Percentiles rank a stretch among this genome's conserved stretches.
These are phyloP conservation scores for Byssoonygena ceratinophila DNA, from an alignment of 2,329 filamentous ascomycete species.

Conservation along the genomic window DNA sequence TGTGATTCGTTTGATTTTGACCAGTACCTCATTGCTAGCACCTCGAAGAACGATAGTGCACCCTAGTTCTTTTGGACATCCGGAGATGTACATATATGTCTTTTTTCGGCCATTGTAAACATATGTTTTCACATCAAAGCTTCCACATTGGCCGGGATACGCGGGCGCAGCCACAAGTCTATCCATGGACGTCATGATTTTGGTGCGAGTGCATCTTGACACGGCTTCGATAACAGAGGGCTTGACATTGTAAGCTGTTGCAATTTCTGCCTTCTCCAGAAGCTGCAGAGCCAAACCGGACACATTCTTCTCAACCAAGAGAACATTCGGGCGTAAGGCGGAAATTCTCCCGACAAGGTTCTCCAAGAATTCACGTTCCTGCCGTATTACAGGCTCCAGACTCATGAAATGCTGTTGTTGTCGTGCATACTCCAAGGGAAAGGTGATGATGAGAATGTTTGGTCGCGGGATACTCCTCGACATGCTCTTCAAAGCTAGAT, in stretches of 20 bases:
- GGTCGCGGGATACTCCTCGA: conserved; percentile 72
- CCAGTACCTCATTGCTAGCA: conserved; percentile 58
- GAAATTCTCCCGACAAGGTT: conserved; percentile 88
- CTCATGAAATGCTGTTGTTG: conserved; percentile 97
- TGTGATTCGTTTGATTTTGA: conserved; percentile 80
- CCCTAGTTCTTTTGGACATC: conserved; percentile 77
- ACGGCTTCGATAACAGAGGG: conserved; percentile 91
- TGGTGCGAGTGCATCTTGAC: conserved; percentile 79
- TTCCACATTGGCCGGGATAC: conserved; percentile 67
- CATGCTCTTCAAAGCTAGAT: conserved; percentile 94
- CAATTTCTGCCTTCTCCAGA: conserved; percentile 76
- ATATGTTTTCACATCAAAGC: conserved; percentile 93
- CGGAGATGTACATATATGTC: conserved; percentile 90
- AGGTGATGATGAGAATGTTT: conserved; percentile 83
- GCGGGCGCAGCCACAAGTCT: conserved; percentile 70
- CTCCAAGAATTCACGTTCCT: conserved; percentile 85
- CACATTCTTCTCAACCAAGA: conserved; percentile 87
- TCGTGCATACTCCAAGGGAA: conserved; percentile 89
- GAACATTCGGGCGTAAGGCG: conserved; percentile 68
- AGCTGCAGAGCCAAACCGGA: conserved; percentile 84
- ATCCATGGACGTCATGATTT: conserved; percentile 88
- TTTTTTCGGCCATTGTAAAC: conserved; percentile 77
- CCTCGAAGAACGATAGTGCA: conserved; percentile 91
- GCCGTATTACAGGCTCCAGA: conserved; percentile 86
- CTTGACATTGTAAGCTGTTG: conserved; percentile 94